Evolutionary conservation across 2,329 filamentous ascomycete genomes (phyloP).

Genomic region (Alternaria incomplexa): DNA sequence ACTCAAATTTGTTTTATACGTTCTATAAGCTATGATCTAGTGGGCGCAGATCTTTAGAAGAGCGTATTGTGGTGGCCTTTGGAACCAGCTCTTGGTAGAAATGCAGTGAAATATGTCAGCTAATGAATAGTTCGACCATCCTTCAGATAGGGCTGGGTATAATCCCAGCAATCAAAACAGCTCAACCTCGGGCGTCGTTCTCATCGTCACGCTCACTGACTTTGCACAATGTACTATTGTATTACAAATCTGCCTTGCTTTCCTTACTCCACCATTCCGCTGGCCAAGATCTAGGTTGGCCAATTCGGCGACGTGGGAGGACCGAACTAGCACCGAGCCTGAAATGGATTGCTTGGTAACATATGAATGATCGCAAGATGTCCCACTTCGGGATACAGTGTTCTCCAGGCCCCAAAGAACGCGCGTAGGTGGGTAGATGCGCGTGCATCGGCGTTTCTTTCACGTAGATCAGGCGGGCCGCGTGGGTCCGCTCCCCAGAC

Average conservation of each 20-base stretch:
- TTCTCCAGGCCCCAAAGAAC: not conserved
- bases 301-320: not conserved
- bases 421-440: not conserved
- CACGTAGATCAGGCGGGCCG: not conserved
- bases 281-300: not conserved
- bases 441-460: not conserved
- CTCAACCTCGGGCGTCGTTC: not conserved
- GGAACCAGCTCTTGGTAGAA: not conserved
- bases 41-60: not conserved
- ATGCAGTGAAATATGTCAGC: too few relatives aligned
- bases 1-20: not conserved
- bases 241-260: not conserved
- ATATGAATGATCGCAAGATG: not conserved
- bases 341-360: not conserved
- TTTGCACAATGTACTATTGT: not conserved
- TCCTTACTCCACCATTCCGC: not conserved
- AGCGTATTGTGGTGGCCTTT: not conserved
- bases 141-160: not conserved
- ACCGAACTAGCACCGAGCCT: not conserved
- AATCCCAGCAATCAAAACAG: not conserved
- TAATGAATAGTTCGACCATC: not conserved
- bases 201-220: not conserved
- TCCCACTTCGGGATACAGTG: not conserved
- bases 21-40: not conserved
- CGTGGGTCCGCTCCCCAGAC: not conserved